Evolutionary conservation across 148 eudicot species (phyloP).

Genomic region (Camellia sinensis): DNA sequence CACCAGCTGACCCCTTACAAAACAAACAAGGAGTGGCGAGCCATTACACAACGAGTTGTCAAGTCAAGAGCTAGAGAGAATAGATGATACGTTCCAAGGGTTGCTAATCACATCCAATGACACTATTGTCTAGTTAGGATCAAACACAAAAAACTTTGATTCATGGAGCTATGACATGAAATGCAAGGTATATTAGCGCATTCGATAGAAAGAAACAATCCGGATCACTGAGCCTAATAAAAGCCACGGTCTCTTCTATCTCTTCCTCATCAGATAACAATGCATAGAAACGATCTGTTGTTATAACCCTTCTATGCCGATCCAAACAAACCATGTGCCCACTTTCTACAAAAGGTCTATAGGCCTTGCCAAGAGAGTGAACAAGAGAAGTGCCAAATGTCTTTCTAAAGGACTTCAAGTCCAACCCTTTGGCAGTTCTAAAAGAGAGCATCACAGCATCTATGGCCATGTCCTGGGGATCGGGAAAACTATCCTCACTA

Average conservation of each 20-base stretch:
- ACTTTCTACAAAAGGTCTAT: conserved; percentile 61
- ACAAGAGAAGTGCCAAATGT: conserved; percentile 55
- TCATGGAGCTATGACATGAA: conserved; percentile 62
- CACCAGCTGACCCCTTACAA: too few relatives aligned
- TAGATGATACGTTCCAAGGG: too few relatives aligned
- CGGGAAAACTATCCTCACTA: conserved; percentile 20
- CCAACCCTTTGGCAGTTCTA: conserved; percentile 82
- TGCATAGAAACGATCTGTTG: conserved; percentile 38
- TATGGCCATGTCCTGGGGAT: conserved; percentile 64
- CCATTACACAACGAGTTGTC: too few relatives aligned
- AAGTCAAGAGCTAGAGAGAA: too few relatives aligned
- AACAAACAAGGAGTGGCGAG: too few relatives aligned
- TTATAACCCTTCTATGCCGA: conserved; percentile 45
- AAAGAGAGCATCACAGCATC: conserved; percentile 87
- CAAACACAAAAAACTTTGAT: neutral
- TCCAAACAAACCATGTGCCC: conserved; percentile 76
- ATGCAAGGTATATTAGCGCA: conserved; percentile 82
- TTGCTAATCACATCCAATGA: too few relatives aligned
- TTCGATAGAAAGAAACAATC: conserved; percentile 91
- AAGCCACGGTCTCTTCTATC: conserved; percentile 34
- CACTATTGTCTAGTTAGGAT: neutral
- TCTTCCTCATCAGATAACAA: conserved; percentile 35
- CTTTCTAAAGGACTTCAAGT: conserved; percentile 51
- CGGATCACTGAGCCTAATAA: conserved; percentile 83
- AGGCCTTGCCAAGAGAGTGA: conserved; percentile 53